Percentiles rank a stretch among this genome's conserved stretches.
Evolutionary conservation across 495 filamentous ascomycete species (phyloP).

Genomic region (Daldinia childiae): DNA sequence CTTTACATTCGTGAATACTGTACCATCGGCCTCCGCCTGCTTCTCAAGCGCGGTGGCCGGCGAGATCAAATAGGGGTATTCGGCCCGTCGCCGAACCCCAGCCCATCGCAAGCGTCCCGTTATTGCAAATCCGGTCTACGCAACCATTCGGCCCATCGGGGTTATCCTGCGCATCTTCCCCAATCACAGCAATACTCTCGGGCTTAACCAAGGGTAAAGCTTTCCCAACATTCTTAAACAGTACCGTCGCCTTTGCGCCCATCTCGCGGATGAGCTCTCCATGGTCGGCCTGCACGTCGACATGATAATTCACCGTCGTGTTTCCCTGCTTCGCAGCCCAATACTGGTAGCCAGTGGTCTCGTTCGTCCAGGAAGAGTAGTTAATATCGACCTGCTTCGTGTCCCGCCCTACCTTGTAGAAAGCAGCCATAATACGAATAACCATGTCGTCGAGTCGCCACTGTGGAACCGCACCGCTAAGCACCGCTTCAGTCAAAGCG

Average conservation of each 20-base stretch:
- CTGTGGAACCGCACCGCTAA: slow-evolving; percentile 79
- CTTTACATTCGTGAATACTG: slow-evolving; percentile 43
- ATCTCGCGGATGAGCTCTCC: slow-evolving; percentile 62
- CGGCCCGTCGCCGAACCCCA: slow-evolving; percentile 66
- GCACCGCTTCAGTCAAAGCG: slow-evolving; percentile 75
- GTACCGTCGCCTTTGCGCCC: slow-evolving; percentile 66
- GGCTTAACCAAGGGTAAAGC: slow-evolving; percentile 63
- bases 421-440: slow-evolving; percentile 83
- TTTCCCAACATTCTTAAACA: slow-evolving; percentile 69
- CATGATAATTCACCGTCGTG: slow-evolving; percentile 70
- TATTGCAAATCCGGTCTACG: slow-evolving; percentile 59
- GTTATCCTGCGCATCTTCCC: slow-evolving; percentile 67
- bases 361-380: slow-evolving; percentile 85
- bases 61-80: slow-evolving; percentile 74
- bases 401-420: slow-evolving; percentile 81
- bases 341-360: slow-evolving; percentile 75
- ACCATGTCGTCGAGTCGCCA: slow-evolving; percentile 92
- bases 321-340: slow-evolving; percentile 65
- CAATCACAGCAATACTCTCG: slow-evolving; percentile 67
- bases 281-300: slow-evolving; percentile 63
- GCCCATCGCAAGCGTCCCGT: slow-evolving; percentile 64
- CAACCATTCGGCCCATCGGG: slow-evolving; percentile 57
- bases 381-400: slow-evolving; percentile 70
- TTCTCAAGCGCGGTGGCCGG: slow-evolving; percentile 64
- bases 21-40: slow-evolving; percentile 44